Evolutionary conservation across 345 rosid genomes (phyloP), one percentile per base, ranked within the genome.

Genomic region (Pseudoturritis turrita): DNA sequence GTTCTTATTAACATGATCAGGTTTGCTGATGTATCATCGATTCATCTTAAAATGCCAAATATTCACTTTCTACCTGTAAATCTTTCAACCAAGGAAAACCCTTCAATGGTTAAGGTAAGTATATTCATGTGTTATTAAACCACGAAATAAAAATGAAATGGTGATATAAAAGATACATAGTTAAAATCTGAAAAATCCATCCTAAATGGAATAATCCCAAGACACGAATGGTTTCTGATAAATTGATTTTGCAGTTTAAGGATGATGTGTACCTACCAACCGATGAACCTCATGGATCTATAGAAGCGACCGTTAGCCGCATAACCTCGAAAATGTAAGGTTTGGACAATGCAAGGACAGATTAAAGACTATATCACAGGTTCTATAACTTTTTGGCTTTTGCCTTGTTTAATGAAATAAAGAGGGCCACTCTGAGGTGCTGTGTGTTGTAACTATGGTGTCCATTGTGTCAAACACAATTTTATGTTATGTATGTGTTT

Each of bases 281-380:
- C 0, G 96, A 86, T 44, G 99, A 94, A 71, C 99, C 99, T 9
- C 96, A 94, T 62, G 99, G 97, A 78, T 77, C 97, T 12, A 94
- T 91, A 25, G 84, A 94, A 83, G 99, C 97, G 53, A 87, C 81
- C 62, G 35, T 94, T 74, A 84, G 88, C 81, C 88, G 92, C 22
- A 59, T 82, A 80, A 72, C 84, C 77, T 87, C 97, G 5, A 94
- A 82, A 83, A 80, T 93, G 83, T 93, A 83, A 76, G 71, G 22
- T 44, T 61, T 50, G 17, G 62, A 57, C 28, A 26, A 74, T 50
- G 23, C 47, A 41, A 50, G 1, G 40, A 40, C 22, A 22, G 26
- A 11, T 9, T 22, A 21, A 67, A 43, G 14, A 60, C 18, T 35
- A 19, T 0, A 51, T 51, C 29, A 74, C 41, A 50, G 29, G 55